Evolutionary conservation across 768 basidiomycete species (phyloP).

Genomic region (Thelephora aurantiotincta): DNA sequence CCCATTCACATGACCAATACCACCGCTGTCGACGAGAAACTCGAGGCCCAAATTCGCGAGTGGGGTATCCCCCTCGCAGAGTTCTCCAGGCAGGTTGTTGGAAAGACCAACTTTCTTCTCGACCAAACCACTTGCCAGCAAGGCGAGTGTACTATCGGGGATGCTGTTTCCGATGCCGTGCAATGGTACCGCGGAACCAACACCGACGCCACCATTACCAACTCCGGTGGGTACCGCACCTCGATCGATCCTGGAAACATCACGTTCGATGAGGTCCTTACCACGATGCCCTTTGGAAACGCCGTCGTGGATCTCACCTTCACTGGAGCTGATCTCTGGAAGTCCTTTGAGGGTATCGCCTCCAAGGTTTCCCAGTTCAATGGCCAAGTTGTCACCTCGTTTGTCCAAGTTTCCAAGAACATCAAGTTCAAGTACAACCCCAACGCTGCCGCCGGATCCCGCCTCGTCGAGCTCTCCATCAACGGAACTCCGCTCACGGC

Average conservation of each 20-base stretch:
- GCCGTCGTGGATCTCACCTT: slow-evolving; percentile 24
- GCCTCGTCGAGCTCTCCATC: slow-evolving; percentile 8
- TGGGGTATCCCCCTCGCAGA: slow-evolving; percentile 28
- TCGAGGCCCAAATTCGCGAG: slow-evolving; percentile 23
- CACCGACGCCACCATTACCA: slow-evolving; percentile 23
- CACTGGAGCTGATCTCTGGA: slow-evolving; percentile 27
- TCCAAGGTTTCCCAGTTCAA: slow-evolving; percentile 17
- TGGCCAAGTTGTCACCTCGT: slow-evolving; percentile 21
- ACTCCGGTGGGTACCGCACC: slow-evolving; percentile 27
- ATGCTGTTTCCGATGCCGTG: slow-evolving; percentile 28
- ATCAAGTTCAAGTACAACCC: slow-evolving; percentile 22
- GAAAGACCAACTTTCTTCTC: slow-evolving; percentile 20
- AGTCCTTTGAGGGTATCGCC: slow-evolving; percentile 27
- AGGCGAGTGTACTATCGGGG: slow-evolving; percentile 29
- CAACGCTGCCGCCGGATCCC: slow-evolving; percentile 10
- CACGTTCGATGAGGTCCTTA: slow-evolving; percentile 24
- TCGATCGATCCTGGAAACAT: slow-evolving; percentile 26
- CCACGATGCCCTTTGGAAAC: slow-evolving; percentile 31
- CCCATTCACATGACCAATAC: slow-evolving; percentile 27
- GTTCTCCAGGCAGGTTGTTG: slow-evolving; percentile 19
- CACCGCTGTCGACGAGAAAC: slow-evolving; percentile 20
- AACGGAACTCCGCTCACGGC: neutral
- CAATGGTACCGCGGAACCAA: slow-evolving; percentile 19
- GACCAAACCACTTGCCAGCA: slow-evolving; percentile 25
- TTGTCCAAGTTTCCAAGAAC: slow-evolving; percentile 26